Conservation (phyloP, 306 rosid species). For the Citrullus colocynthis region DNA sequence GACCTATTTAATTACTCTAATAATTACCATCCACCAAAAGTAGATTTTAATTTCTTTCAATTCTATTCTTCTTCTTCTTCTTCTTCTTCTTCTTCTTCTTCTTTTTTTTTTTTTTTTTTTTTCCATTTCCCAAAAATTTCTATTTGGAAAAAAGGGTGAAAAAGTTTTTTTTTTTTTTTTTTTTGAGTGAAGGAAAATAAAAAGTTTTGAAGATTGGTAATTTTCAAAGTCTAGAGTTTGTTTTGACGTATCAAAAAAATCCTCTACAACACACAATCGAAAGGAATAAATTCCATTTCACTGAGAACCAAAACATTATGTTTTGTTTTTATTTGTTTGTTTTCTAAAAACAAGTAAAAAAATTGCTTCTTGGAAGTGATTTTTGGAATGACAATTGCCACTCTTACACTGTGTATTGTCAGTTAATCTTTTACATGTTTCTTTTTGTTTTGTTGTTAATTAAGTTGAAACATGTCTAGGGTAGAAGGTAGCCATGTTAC, state of each 20-base stretch:
- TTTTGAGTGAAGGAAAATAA: too few relatives aligned
- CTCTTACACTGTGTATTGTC: not conserved
- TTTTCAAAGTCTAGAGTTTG: not conserved
- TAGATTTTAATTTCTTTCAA: not conserved
- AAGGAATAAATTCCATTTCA: not conserved
- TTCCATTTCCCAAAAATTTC: not conserved
- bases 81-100: too few relatives aligned
- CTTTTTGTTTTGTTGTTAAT: not conserved
- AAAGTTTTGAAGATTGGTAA: not conserved
- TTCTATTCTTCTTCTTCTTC: too few relatives aligned
- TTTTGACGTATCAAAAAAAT: not conserved
- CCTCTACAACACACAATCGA: not conserved
- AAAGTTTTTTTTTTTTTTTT: too few relatives aligned
- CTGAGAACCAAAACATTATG: not conserved
- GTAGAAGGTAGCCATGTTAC: not conserved
- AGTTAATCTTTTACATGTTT: not conserved
- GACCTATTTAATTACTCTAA: not conserved
- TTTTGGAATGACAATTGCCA: not conserved
- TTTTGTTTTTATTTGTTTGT: not conserved
- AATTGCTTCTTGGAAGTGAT: not conserved
- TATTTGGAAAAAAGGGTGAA: too few relatives aligned
- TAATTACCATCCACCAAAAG: not conserved
- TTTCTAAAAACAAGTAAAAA: not conserved
- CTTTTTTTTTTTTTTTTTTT: not conserved
- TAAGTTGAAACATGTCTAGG: not conserved